A percentile compares a stretch with the other conserved stretches of the same genome.
These are phyloP conservation scores for Waltiozyma solani DNA, from an alignment of 1,139 yeast genomes.

Conservation along the genomic window DNA sequence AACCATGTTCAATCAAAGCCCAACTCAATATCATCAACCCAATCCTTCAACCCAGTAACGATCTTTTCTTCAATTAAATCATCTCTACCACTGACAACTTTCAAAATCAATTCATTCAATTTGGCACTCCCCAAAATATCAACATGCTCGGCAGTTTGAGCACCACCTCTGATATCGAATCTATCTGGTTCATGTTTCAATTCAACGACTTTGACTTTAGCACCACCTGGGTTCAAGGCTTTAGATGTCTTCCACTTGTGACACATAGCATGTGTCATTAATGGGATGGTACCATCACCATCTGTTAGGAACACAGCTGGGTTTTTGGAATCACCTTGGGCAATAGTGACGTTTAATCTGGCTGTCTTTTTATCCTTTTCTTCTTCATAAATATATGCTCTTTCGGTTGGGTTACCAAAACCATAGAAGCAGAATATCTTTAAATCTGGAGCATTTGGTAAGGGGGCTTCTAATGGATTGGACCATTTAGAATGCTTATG, in stretches of 20 bases:
- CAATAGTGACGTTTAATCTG: constrained; percentile 58
- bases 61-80: constrained; percentile 49
- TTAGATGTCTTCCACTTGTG: constrained; percentile 80
- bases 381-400: constrained; percentile 81
- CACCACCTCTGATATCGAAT: constrained; percentile 94
- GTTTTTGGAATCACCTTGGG: constrained; percentile 36
- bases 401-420: constrained; percentile 89
- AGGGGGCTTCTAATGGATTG: constrained; percentile 83
- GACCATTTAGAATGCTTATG: constrained; percentile 73
- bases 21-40: constrained; percentile 25
- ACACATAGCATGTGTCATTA: constrained; percentile 69
- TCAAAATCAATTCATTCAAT: constrained; percentile 72
- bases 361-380: constrained; percentile 34
- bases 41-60: constrained; percentile 50
- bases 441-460: constrained; percentile 92
- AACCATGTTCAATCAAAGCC: constrained; percentile 20
- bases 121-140: constrained; percentile 93
- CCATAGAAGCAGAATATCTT: constrained; percentile 88
- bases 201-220: constrained; percentile 72
- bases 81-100: constrained; percentile 77
- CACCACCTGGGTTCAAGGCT: constrained; percentile 67
- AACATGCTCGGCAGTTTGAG: constrained; percentile 95
- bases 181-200: constrained; percentile 89
- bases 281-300: constrained; percentile 93
- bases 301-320: constrained; percentile 57